A percentile compares a stretch with the other conserved stretches of the same genome.
phyloP scores from a whole-genome alignment of 2,329 filamentous ascomycete species.

The Stagonosporopsis tanaceti region DNA sequence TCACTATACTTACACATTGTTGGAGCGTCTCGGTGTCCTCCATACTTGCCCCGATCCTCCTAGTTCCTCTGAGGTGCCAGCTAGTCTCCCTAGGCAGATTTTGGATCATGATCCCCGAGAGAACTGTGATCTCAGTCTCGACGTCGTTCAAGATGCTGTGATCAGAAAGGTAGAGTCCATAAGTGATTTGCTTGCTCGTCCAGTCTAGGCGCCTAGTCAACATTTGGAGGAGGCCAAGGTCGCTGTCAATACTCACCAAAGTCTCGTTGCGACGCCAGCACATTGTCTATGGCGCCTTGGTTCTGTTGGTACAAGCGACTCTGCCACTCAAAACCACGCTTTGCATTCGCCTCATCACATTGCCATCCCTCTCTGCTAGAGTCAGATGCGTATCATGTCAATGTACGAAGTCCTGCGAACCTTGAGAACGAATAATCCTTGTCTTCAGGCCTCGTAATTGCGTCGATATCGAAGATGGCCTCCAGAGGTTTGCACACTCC shows the following conservation, averaged over 20 bases:
- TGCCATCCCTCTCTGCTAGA: conserved; percentile 62
- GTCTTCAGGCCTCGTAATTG: conserved; percentile 63
- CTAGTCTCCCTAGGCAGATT: conserved; percentile 61
- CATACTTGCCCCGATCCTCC: conserved; percentile 57
- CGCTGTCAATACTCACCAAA: conserved; percentile 44
- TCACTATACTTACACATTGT: conserved; percentile 47
- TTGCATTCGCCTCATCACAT: conserved; percentile 63
- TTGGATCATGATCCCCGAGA: conserved; percentile 66
- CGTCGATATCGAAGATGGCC: conserved; percentile 64
- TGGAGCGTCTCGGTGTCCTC: conserved; percentile 56
- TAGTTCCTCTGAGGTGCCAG: conserved; percentile 63
- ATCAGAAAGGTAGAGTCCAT: conserved; percentile 66
- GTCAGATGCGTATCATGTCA: not conserved
- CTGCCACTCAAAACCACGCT: conserved; percentile 64
- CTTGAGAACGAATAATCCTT: conserved; percentile 54
- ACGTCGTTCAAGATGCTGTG: conserved; percentile 62
- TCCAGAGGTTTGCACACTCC: conserved; percentile 71
- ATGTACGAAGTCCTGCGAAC: conserved; percentile 10
- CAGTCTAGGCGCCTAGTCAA: conserved; percentile 47
- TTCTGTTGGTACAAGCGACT: conserved; percentile 65
- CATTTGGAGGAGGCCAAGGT: not conserved
- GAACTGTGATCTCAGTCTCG: conserved; percentile 64
- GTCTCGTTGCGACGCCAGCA: conserved; percentile 56
- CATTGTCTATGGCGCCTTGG: conserved; percentile 48
- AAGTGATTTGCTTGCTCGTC: conserved; percentile 64